Evolutionary conservation across 352 stramenopile genomes (phyloP).

Genomic region (Aphanomyces astaci): DNA sequence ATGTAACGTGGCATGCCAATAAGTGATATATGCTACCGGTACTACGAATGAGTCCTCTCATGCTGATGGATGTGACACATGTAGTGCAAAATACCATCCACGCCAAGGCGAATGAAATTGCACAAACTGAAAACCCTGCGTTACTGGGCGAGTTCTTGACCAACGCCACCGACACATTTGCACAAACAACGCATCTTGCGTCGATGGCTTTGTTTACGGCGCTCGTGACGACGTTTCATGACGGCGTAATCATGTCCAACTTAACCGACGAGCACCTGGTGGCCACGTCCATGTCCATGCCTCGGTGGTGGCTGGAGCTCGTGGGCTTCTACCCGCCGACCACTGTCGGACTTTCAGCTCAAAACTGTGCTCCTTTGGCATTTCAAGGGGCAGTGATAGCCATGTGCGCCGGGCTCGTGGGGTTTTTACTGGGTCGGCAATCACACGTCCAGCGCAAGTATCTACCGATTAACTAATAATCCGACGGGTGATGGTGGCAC

Average conservation of each 20-base stretch:
- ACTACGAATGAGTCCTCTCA: too few relatives aligned
- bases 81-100: neutral
- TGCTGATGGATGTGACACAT: neutral
- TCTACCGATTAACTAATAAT: neutral
- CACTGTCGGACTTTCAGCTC: too few relatives aligned
- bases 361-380: too few relatives aligned
- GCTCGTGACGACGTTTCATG: conserved; percentile 69
- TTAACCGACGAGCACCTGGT: conserved; percentile 24
- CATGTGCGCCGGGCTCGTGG: neutral
- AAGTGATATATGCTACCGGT: too few relatives aligned
- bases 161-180: conserved; percentile 38
- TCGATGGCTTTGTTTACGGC: conserved; percentile 55
- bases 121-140: conserved; percentile 29
- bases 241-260: conserved; percentile 62
- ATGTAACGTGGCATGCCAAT: too few relatives aligned
- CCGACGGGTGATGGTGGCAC: neutral
- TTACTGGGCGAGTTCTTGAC: conserved; percentile 52
- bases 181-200: conserved; percentile 40
- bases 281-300: neutral
- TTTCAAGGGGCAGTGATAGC: neutral
- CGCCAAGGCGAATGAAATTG: neutral
- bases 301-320: conserved; percentile 15
- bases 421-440: neutral
- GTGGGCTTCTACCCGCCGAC: conserved; percentile 1
- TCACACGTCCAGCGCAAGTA: neutral